phyloP scores from a whole-genome alignment of 2,329 filamentous ascomycete genomes.

The Neurospora crassa region DNA sequence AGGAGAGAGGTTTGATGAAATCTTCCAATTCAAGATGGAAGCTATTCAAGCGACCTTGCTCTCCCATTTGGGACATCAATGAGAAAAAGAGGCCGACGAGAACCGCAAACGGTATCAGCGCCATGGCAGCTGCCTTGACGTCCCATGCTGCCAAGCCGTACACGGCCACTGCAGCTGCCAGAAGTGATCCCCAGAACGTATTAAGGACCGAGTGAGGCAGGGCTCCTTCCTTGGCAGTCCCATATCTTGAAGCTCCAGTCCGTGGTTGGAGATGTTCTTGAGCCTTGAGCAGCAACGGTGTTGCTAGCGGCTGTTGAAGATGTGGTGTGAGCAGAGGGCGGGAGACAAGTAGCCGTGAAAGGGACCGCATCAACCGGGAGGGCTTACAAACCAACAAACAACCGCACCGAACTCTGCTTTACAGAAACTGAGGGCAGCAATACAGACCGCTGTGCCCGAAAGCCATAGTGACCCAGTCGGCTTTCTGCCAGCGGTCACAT shows the following conservation, averaged over 20 bases:
- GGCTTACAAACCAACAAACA: constrained; percentile 8
- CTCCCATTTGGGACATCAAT: constrained; percentile 14
- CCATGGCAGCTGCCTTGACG: constrained; percentile 15
- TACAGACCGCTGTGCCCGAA: constrained; percentile 11
- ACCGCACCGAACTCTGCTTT: constrained; percentile 13
- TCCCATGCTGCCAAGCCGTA: constrained; percentile 22
- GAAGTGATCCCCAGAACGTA: constrained; percentile 16
- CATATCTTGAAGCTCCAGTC: not conserved
- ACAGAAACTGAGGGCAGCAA: constrained; percentile 16
- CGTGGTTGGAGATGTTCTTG: constrained; percentile 15
- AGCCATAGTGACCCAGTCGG: not conserved
- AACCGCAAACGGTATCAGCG: constrained; percentile 19
- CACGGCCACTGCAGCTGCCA: constrained; percentile 17
- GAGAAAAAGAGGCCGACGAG: constrained; percentile 23
- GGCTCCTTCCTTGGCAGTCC: not conserved
- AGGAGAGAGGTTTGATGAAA: constrained; percentile 17
- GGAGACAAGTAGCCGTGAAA: not conserved
- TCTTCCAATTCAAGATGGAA: constrained; percentile 25
- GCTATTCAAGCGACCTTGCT: constrained; percentile 18
- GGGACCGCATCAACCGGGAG: not conserved
- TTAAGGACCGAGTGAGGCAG: constrained; percentile 11
- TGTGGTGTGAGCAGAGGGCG: not conserved
- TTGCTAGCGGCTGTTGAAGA: constrained; percentile 21
- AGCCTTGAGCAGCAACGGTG: constrained; percentile 21
- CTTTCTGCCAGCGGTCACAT: not conserved